A percentile compares a stretch with the other conserved stretches of the same genome.
Evolutionary conservation across 805 yeast species (phyloP).

Genomic region (Ogataea saltuana): DNA sequence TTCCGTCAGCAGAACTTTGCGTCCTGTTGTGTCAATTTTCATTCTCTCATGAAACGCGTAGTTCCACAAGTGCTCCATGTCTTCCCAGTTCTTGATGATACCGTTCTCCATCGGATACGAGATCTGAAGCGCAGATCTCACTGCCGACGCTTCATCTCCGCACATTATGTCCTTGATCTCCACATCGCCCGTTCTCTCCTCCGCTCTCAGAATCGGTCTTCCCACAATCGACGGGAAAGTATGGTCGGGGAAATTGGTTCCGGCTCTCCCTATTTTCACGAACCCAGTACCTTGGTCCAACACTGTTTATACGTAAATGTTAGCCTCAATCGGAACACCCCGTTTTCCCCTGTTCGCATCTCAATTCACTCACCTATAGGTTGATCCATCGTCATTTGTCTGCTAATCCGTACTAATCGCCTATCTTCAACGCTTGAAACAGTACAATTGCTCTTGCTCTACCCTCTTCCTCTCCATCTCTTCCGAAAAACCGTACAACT

Average conservation of each 20-base stretch:
- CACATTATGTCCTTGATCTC: slow-evolving; percentile 97
- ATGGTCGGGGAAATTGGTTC: slow-evolving; percentile 94
- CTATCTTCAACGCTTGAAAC: no score
- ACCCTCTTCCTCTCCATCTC: not conserved
- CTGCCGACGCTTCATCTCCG: slow-evolving; percentile 92
- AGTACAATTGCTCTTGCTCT: slow-evolving; percentile 2
- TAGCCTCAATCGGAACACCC: not conserved
- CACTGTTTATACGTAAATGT: slow-evolving; percentile 44
- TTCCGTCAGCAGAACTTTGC: slow-evolving; percentile 86
- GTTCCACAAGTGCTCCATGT: slow-evolving; percentile 98
- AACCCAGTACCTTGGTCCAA: slow-evolving; percentile 99
- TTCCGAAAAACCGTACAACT: slow-evolving; percentile 10
- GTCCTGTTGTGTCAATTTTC: slow-evolving; percentile 71
- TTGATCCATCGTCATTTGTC: slow-evolving; percentile 28
- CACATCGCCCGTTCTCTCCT: slow-evolving; percentile 75
- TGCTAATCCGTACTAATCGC: not conserved
- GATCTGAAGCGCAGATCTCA: slow-evolving; percentile 84
- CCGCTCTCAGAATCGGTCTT: slow-evolving; percentile 94
- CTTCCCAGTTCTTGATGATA: slow-evolving; percentile 96
- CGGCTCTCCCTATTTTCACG: slow-evolving; percentile 95
- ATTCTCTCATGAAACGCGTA: slow-evolving; percentile 92
- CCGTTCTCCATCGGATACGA: slow-evolving; percentile 99
- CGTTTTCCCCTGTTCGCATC: no score
- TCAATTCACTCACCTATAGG: slow-evolving; percentile 31
- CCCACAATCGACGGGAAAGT: slow-evolving; percentile 98